These are phyloP conservation scores for Xylaria castorea DNA, from an alignment of 495 filamentous ascomycete genomes.

Conservation along the genomic window DNA sequence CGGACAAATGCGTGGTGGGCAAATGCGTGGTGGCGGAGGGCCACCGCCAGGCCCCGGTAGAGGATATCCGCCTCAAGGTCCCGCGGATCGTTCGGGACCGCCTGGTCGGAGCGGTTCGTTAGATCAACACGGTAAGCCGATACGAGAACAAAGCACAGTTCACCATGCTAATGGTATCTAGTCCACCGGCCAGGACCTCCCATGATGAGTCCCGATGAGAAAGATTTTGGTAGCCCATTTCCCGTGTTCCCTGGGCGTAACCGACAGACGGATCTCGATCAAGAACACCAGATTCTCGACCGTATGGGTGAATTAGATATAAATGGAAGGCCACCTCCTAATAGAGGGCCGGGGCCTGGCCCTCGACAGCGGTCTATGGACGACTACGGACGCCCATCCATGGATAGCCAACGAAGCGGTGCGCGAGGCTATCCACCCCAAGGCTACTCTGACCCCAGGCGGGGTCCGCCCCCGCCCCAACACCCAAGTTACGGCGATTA, in stretches of 20 bases:
- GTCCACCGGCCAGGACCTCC: slow-evolving; percentile 42
- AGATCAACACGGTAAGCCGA: slow-evolving; percentile 46
- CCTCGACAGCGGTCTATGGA: slow-evolving; percentile 43
- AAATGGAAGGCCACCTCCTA: slow-evolving; percentile 48
- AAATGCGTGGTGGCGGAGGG: slow-evolving; percentile 31
- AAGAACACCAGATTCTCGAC: slow-evolving; percentile 56
- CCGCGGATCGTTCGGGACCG: slow-evolving; percentile 49
- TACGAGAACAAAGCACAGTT: background rate
- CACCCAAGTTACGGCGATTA: slow-evolving; percentile 47
- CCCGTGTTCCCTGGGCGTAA: slow-evolving; percentile 66
- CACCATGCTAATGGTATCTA: slow-evolving; percentile 32
- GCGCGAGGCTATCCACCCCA: slow-evolving; percentile 46
- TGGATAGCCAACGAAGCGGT: slow-evolving; percentile 45
- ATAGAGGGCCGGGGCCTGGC: slow-evolving; percentile 43
- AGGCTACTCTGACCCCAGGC: slow-evolving; percentile 50
- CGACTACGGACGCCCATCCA: slow-evolving; percentile 42
- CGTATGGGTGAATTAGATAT: slow-evolving; percentile 67
- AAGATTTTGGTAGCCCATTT: slow-evolving; percentile 71
- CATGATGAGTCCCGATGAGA: slow-evolving; percentile 51
- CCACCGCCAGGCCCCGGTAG: slow-evolving; percentile 43
- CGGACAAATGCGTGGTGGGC: slow-evolving; percentile 44
- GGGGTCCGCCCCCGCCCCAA: slow-evolving; percentile 46
- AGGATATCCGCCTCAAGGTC: slow-evolving; percentile 48
- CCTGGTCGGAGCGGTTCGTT: slow-evolving; percentile 40
- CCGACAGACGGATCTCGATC: slow-evolving; percentile 52